Percentiles rank a stretch among this genome's conserved stretches.
These are phyloP conservation scores for Ananas comosus DNA, from an alignment of 176 grass and related monocot species.

Conservation along the genomic window DNA sequence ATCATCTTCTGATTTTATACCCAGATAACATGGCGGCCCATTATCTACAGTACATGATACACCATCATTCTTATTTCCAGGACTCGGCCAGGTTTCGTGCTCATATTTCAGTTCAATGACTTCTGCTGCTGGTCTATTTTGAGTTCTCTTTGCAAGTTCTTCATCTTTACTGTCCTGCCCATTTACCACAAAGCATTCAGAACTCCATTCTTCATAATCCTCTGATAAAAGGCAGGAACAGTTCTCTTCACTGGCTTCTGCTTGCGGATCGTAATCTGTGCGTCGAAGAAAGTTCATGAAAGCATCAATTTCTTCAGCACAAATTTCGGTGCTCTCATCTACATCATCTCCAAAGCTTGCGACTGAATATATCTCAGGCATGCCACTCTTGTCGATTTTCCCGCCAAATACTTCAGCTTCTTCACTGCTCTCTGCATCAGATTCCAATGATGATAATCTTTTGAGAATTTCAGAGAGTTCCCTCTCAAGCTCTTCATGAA, in stretches of 20 bases:
- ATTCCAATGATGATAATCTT: neutral
- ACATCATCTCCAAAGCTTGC: constrained; percentile 15
- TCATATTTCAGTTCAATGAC: too few species aligned
- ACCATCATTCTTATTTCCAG: too few species aligned
- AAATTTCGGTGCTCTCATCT: constrained; percentile 51
- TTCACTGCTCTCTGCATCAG: neutral
- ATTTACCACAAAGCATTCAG: neutral
- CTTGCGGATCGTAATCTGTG: constrained; percentile 26
- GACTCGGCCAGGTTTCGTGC: too few species aligned
- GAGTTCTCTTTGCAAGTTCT: constrained; percentile 11
- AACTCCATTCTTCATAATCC: constrained; percentile 1
- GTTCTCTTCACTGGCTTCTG: constrained; percentile 1
- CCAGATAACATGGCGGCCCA: too few species aligned
- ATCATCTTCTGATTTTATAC: too few species aligned
- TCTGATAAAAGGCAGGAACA: constrained; percentile 4
- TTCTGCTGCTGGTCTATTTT: constrained; percentile 5
- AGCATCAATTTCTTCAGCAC: constrained; percentile 48
- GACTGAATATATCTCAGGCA: neutral
- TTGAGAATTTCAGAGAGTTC: constrained; percentile 14
- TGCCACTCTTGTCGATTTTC: neutral
- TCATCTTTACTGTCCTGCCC: constrained; percentile 3
- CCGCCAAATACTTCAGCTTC: neutral
- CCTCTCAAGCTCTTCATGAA: neutral
- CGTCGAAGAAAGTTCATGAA: constrained; percentile 47
- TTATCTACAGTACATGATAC: too few species aligned